Conservation (phyloP, 306 rosid species). For the Medicago truncatula region MtrunA17r5.0-ANR NC_053049.1:32400001-32400500, state of each 20-base stretch:
- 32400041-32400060: conserved; percentile 96
- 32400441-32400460: conserved; percentile 1
- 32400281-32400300: neutral
- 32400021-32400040: conserved; percentile 98
- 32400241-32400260: conserved; percentile 21
- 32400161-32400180: neutral
- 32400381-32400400: conserved; percentile 92
- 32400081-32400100: conserved; percentile 99
- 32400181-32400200: neutral
- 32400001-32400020: conserved; percentile 52
- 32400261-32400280: conserved; percentile 38
- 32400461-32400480: conserved; percentile 21
- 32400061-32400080: conserved; percentile 95
- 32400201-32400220: neutral
- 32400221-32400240: conserved; percentile 28
- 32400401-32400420: conserved; percentile 97
- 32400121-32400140: conserved; percentile 29
- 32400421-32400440: conserved; percentile 49
- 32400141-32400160: neutral
- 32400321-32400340: conserved; percentile 82
- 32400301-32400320: conserved; percentile 44
- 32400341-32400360: conserved; percentile 98
- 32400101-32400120: conserved; percentile 26
- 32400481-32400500: conserved; percentile 47
- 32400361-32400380: conserved; percentile 85